A percentile compares a stretch with the other conserved stretches of the same genome.
phyloP scores from a whole-genome alignment of 148 eudicot species.

The Vaccinium vitisidaea region DNA sequence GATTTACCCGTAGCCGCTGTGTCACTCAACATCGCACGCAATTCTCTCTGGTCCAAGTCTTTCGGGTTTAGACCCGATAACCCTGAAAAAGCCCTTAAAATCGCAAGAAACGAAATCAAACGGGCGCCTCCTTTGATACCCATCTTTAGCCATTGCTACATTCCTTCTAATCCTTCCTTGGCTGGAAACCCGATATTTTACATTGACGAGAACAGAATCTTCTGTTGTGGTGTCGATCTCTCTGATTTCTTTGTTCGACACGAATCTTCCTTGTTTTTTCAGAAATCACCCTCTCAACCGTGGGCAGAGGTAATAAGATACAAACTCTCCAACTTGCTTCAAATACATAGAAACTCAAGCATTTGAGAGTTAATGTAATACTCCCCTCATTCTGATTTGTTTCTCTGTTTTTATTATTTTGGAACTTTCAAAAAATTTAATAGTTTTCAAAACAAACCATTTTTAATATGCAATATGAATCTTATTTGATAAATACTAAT shows the following conservation, averaged over 20 bases:
- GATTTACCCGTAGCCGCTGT: constrained; percentile 78
- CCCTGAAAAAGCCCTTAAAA: constrained; percentile 64
- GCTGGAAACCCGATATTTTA: constrained; percentile 85
- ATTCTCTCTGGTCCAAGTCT: constrained; percentile 64
- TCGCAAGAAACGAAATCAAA: constrained; percentile 58
- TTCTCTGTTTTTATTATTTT: too few relatives aligned
- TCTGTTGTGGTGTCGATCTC: constrained; percentile 79
- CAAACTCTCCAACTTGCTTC: too few relatives aligned
- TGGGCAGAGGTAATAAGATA: constrained; percentile 30
- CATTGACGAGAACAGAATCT: constrained; percentile 75
- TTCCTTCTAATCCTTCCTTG: constrained; percentile 74
- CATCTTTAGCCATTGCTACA: constrained; percentile 73
- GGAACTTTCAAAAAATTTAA: too few relatives aligned
- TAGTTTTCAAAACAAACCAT: too few relatives aligned
- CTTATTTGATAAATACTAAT: too few relatives aligned
- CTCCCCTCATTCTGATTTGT: too few relatives aligned
- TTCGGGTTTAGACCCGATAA: constrained; percentile 75
- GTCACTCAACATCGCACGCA: constrained; percentile 68
- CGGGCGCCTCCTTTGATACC: constrained; percentile 82
- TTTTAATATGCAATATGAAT: too few relatives aligned
- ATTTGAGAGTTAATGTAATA: too few relatives aligned
- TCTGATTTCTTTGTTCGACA: constrained; percentile 80
- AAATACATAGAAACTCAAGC: too few relatives aligned
- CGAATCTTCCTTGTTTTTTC: constrained; percentile 23
- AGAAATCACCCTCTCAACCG: constrained; percentile 12